Conservation (phyloP, 805 yeast genomes). For the Suhomyces canberraensis region DNA sequence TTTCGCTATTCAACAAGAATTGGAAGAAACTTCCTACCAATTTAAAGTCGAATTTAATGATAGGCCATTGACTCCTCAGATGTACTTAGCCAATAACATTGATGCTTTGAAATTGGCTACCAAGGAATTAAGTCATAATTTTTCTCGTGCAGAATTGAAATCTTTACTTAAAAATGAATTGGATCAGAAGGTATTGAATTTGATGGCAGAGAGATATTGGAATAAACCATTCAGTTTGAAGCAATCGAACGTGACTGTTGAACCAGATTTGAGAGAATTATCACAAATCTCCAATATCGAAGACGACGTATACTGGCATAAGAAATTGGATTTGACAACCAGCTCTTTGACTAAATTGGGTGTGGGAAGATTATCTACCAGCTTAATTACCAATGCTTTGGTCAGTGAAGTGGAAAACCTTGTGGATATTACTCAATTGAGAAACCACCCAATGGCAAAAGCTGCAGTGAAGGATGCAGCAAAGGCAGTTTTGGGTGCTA, state of each 20-base stretch:
- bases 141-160: constrained; percentile 79
- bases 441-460: constrained; percentile 83
- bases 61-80: constrained; percentile 87
- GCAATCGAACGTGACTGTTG: constrained; percentile 22
- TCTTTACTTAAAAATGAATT: constrained; percentile 76
- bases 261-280: constrained; percentile 54
- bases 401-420: constrained; percentile 73
- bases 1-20: constrained; percentile 77
- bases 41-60: constrained; percentile 97
- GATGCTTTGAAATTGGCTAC: constrained; percentile 82
- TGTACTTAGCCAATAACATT: constrained; percentile 87
- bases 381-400: constrained; percentile 75
- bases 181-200: constrained; percentile 85
- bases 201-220: constrained; percentile 92
- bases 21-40: constrained; percentile 88
- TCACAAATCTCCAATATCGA: constrained; percentile 45
- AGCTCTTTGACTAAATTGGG: constrained; percentile 88
- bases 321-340: constrained; percentile 79
- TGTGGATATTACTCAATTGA: constrained; percentile 69
- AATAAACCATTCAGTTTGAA: constrained; percentile 49
- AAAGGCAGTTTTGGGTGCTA: constrained; percentile 65
- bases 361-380: constrained; percentile 85
- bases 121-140: constrained; percentile 79
- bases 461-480: constrained; percentile 85
- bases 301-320: constrained; percentile 83